Conservation (phyloP, 2,329 filamentous ascomycete species). For the Fusarium armeniacum region DNA sequence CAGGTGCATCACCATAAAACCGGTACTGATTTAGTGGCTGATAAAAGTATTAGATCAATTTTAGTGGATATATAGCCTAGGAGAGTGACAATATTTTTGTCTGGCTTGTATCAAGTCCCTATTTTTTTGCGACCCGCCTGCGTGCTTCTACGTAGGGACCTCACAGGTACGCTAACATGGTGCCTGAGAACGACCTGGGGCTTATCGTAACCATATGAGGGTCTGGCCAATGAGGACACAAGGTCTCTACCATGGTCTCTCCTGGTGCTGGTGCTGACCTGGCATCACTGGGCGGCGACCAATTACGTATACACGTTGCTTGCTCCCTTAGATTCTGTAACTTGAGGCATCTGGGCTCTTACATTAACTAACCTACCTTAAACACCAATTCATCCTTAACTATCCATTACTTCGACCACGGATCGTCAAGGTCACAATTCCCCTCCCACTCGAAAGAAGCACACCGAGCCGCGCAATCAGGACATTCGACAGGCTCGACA, state of each 20-base stretch:
- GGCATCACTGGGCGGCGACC: constrained; percentile 45
- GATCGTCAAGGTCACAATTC: background rate
- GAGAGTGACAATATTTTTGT: too few species aligned
- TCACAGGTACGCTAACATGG: constrained; percentile 13
- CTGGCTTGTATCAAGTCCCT: too few species aligned
- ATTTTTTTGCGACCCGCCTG: too few species aligned
- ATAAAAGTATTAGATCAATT: too few species aligned
- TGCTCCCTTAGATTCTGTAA: constrained; percentile 38
- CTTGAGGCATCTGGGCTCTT: constrained; percentile 35
- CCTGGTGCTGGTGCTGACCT: constrained; percentile 41
- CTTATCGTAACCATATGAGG: constrained; percentile 35
- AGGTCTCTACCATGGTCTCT: constrained; percentile 16
- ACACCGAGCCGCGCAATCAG: constrained; percentile 10
- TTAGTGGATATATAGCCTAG: too few species aligned
- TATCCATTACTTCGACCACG: background rate
- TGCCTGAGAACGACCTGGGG: constrained; percentile 39
- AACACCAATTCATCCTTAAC: background rate
- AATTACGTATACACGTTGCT: constrained; percentile 49
- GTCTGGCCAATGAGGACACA: constrained; percentile 28
- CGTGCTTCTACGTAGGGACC: too few species aligned
- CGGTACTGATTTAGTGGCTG: too few species aligned
- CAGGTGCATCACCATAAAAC: too few species aligned
- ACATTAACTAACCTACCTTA: constrained; percentile 7
- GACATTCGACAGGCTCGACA: constrained; percentile 30
- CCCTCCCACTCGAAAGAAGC: background rate